Conservation (phyloP, 1,284 basidiomycete genomes). For the Naganishia sp. region DNA sequence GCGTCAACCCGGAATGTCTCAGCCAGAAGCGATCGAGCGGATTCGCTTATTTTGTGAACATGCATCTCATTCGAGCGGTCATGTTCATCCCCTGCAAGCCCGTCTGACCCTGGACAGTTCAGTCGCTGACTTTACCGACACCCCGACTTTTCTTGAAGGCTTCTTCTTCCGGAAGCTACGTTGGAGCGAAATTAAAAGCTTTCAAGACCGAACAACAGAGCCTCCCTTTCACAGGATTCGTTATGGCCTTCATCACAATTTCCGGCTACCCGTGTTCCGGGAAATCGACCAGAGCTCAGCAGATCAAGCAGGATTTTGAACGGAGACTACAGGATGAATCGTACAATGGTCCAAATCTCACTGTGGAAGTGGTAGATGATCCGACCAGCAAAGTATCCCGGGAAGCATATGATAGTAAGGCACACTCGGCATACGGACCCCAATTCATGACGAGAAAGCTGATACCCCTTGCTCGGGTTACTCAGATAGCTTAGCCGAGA, state of each 20-base stretch:
- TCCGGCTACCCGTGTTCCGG: constrained; percentile 88
- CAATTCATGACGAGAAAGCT: not conserved
- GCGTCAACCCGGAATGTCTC: not conserved
- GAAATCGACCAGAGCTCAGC: constrained; percentile 71
- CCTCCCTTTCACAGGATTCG: not conserved
- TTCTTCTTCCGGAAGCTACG: no score
- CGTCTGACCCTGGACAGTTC: no score
- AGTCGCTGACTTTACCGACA: no score
- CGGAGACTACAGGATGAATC: constrained; percentile 58
- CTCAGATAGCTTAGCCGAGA: constrained; percentile 78
- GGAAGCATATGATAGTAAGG: constrained; percentile 72
- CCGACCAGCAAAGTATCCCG: constrained; percentile 68
- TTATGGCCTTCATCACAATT: constrained; percentile 90
- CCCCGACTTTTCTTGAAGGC: no score
- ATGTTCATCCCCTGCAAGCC: no score
- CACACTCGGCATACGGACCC: not conserved
- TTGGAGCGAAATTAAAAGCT: no score
- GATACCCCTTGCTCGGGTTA: not conserved
- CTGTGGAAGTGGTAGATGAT: constrained; percentile 75
- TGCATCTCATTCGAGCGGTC: no score
- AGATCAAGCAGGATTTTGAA: constrained; percentile 68
- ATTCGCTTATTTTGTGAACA: not conserved
- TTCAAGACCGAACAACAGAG: no score
- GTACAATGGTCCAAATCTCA: constrained; percentile 61
- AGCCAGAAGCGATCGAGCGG: not conserved